Evolutionary conservation across 805 yeast genomes (phyloP).

Genomic region (Wickerhamomyces canadensis): DNA sequence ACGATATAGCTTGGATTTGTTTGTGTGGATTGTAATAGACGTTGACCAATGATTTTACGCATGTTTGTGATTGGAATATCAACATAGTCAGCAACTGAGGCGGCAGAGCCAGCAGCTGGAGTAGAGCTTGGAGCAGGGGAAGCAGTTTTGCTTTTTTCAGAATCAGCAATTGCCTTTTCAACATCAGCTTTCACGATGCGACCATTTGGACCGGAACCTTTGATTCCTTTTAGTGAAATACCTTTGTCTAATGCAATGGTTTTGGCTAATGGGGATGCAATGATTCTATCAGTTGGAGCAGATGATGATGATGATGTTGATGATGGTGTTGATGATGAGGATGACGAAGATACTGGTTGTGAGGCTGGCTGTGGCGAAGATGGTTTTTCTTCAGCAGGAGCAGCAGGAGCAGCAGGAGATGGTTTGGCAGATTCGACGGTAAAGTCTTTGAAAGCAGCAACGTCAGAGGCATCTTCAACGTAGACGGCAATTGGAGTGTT

Average conservation of each 20-base stretch:
- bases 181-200: conserved; percentile 90
- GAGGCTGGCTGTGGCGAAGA: too few relatives aligned
- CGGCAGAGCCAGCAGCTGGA: conserved; percentile 44
- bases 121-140: conserved; percentile 39
- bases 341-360: too few relatives aligned
- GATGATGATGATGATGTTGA: conserved; percentile 7
- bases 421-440: conserved; percentile 59
- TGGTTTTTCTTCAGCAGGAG: conserved; percentile 20
- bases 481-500: conserved; percentile 96
- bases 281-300: conserved; percentile 58
- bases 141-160: conserved; percentile 36
- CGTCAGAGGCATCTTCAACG: conserved; percentile 82
- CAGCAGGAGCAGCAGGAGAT: conserved; percentile 23
- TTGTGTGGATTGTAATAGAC: conserved; percentile 82
- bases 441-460: conserved; percentile 82
- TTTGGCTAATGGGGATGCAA: conserved; percentile 96
- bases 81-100: conserved; percentile 57
- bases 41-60: conserved; percentile 91
- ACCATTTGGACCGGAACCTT: conserved; percentile 94
- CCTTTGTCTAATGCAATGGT: conserved; percentile 90
- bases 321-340: conserved; percentile 32
- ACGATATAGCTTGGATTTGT: conserved; percentile 90
- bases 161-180: conserved; percentile 54
- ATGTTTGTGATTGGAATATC: conserved; percentile 85
- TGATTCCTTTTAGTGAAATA: conserved; percentile 72